Evolutionary conservation across 192 early-diverging fungal genomes (phyloP).

Genomic region (Gaertneriomyces sp.): DNA sequence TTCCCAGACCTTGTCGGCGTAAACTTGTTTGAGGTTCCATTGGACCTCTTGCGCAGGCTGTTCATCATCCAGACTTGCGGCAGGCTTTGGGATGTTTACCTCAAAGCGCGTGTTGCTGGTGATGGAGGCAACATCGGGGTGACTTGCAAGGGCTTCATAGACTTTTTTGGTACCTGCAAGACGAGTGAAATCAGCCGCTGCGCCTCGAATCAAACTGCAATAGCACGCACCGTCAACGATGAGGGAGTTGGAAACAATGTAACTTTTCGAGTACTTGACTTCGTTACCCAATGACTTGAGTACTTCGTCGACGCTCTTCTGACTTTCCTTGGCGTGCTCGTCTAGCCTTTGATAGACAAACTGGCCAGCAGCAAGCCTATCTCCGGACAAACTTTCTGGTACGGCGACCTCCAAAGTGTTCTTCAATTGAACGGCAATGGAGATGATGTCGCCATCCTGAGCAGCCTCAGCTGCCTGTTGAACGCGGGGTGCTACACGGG

Average conservation of each 20-base stretch:
- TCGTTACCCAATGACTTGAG: background rate
- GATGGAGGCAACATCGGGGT: conserved; percentile 12
- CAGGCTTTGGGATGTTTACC: background rate
- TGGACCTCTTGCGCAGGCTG: background rate
- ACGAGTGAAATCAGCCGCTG: too few species aligned
- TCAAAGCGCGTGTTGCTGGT: conserved; percentile 3
- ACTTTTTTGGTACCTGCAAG: background rate
- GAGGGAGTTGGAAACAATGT: conserved; percentile 8
- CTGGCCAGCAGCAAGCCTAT: background rate
- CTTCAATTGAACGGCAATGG: conserved; percentile 6
- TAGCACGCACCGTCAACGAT: background rate
- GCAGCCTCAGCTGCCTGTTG: background rate
- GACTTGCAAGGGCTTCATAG: background rate
- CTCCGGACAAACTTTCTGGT: background rate
- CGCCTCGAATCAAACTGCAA: too few species aligned
- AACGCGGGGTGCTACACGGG: too few species aligned
- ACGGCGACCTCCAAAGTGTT: background rate
- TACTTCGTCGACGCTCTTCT: background rate
- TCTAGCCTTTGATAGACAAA: background rate
- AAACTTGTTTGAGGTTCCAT: conserved; percentile 6
- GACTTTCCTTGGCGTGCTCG: background rate
- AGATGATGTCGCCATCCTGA: background rate
- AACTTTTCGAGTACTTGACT: conserved; percentile 3
- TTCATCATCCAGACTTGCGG: background rate
- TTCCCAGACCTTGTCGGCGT: conserved; percentile 4